Evolutionary conservation across 768 basidiomycete species (phyloP).

Genomic region (Termitomyces sp.): DNA sequence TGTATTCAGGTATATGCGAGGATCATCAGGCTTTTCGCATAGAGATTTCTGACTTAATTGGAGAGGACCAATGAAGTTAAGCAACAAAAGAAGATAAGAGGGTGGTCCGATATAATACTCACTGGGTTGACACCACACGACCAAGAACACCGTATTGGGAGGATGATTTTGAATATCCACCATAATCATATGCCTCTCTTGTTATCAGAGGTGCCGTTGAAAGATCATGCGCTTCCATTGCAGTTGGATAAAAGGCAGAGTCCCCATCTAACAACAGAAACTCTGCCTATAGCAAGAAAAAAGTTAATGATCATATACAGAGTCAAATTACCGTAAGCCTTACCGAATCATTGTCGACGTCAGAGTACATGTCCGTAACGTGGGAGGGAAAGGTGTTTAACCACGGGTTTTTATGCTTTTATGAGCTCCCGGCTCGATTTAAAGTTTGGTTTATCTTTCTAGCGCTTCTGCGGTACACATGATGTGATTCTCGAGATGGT

Average conservation of each 20-base stretch:
- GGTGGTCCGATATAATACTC: conserved; percentile 11
- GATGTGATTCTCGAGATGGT: not conserved
- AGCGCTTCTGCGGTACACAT: not conserved
- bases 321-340: too few species aligned
- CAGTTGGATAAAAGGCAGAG: not conserved
- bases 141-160: conserved; percentile 68
- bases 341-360: not conserved
- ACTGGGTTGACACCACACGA: conserved; percentile 43
- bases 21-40: conserved; percentile 30
- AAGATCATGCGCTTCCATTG: conserved; percentile 29
- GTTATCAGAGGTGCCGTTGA: conserved; percentile 51
- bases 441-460: not conserved
- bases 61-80: not conserved
- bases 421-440: not conserved
- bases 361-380: not conserved
- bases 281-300: conserved; percentile 7
- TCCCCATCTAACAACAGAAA: conserved; percentile 14
- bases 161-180: conserved; percentile 27
- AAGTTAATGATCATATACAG: not conserved
- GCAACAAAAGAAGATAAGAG: not conserved
- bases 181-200: conserved; percentile 41
- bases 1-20: conserved; percentile 65
- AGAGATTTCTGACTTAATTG: conserved; percentile 30
- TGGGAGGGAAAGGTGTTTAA: not conserved
- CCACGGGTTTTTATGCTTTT: not conserved